A percentile compares a stretch with the other conserved stretches of the same genome.
Conservation (phyloP, 129 eudicot genomes). For the Ambrosia artemisiifolia region DNA sequence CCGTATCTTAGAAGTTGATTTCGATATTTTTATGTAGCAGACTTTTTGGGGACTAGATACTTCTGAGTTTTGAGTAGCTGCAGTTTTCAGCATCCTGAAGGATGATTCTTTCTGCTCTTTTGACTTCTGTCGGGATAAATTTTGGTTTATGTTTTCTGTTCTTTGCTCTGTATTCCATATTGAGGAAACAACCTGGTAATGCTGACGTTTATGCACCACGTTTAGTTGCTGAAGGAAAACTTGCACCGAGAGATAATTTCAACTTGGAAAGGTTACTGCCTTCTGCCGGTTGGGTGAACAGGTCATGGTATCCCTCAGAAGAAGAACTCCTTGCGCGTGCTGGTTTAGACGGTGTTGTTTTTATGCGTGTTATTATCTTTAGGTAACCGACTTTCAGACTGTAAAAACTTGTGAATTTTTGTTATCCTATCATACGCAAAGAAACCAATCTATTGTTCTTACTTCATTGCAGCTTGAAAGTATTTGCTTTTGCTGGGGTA, state of each 20-base stretch:
- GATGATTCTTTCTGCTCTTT: slow-evolving; percentile 92
- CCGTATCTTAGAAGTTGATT: slow-evolving; percentile 4
- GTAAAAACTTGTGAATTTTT: neutral
- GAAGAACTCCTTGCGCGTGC: slow-evolving; percentile 60
- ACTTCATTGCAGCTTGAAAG: slow-evolving; percentile 57
- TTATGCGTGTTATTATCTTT: slow-evolving; percentile 70
- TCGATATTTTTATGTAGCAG: slow-evolving; percentile 16
- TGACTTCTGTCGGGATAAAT: slow-evolving; percentile 90
- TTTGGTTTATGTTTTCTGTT: slow-evolving; percentile 62
- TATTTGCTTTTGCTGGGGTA: slow-evolving; percentile 66
- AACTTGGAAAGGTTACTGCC: slow-evolving; percentile 58
- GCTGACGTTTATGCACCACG: slow-evolving; percentile 81
- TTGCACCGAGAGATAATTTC: slow-evolving; percentile 35
- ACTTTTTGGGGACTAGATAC: neutral
- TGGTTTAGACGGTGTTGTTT: slow-evolving; percentile 91
- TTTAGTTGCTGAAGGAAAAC: slow-evolving; percentile 61
- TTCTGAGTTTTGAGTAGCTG: slow-evolving; percentile 5
- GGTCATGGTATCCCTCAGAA: slow-evolving; percentile 74
- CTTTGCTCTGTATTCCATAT: slow-evolving; percentile 60
- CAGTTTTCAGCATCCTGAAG: slow-evolving; percentile 24
- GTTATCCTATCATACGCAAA: neutral
- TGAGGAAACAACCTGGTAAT: slow-evolving; percentile 71
- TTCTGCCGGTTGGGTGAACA: slow-evolving; percentile 71
- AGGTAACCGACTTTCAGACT: slow-evolving; percentile 41
- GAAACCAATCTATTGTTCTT: slow-evolving; percentile 26